Evolutionary conservation across 306 rosid species (phyloP).

Genomic region (Glycine soja): DNA sequence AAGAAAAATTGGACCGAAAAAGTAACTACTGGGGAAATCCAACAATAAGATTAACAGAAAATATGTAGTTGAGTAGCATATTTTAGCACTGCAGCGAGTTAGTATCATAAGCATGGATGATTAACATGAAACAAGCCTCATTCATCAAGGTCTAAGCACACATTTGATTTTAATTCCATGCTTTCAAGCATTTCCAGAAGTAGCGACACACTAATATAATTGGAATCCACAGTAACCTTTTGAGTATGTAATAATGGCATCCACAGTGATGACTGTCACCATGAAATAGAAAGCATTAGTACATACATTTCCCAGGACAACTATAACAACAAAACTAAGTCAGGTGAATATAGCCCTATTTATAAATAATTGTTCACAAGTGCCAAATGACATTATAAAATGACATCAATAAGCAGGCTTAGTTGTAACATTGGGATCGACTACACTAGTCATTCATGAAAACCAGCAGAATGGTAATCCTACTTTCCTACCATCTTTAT

Average conservation of each 20-base stretch:
- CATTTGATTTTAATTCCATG: neutral
- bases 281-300: slow-evolving; percentile 19
- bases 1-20: no score
- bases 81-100: neutral
- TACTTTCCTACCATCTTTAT: slow-evolving; percentile 1
- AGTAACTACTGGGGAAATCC: no score
- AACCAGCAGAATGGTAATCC: neutral
- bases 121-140: neutral
- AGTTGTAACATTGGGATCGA: neutral
- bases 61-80: slow-evolving; percentile 10
- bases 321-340: no score
- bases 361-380: neutral
- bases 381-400: neutral
- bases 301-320: neutral
- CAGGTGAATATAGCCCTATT: neutral
- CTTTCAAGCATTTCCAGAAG: neutral
- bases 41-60: slow-evolving; percentile 36
- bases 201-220: neutral
- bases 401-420: slow-evolving; percentile 9
- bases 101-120: slow-evolving; percentile 7
- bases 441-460: slow-evolving; percentile 16
- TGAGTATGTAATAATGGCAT: neutral
- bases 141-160: neutral
- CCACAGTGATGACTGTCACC: neutral
- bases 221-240: slow-evolving; percentile 7